These are phyloP conservation scores for Ceratocystis cubensis DNA, from an alignment of 2,329 filamentous ascomycete genomes.

Conservation along the genomic window DNA sequence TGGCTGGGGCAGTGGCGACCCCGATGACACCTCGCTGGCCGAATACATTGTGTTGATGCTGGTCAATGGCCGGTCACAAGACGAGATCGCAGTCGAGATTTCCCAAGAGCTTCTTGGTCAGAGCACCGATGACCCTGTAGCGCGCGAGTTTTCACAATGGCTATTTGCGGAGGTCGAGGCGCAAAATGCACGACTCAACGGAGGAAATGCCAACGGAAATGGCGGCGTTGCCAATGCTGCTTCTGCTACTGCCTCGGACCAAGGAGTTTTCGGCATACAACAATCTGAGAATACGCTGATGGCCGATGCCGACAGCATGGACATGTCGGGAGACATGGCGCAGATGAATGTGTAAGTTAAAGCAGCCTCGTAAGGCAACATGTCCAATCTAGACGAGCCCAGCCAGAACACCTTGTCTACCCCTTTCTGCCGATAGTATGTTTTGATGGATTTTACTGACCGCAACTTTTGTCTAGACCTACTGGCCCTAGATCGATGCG, in stretches of 20 bases:
- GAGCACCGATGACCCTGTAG: slow-evolving; percentile 68
- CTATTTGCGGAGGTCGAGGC: slow-evolving; percentile 74
- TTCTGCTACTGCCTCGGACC: background rate
- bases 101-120: slow-evolving; percentile 76
- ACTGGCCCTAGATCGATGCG: slow-evolving; percentile 95
- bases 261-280: background rate
- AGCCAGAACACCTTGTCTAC: background rate
- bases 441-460: slow-evolving; percentile 4
- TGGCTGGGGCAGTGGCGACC: slow-evolving; percentile 73
- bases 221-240: background rate
- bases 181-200: slow-evolving; percentile 52
- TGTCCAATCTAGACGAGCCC: background rate
- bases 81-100: slow-evolving; percentile 78
- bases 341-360: slow-evolving; percentile 47
- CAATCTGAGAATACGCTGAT: background rate
- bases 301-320: slow-evolving; percentile 17
- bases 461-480: slow-evolving; percentile 45
- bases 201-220: slow-evolving; percentile 23
- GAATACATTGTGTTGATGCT: slow-evolving; percentile 98
- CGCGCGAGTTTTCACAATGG: slow-evolving; percentile 78
- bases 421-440: background rate
- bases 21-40: slow-evolving; percentile 68
- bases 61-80: slow-evolving; percentile 83
- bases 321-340: slow-evolving; percentile 23
- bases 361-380: too few relatives aligned